These are phyloP conservation scores for Russula griseocarnosa DNA, from an alignment of 768 basidiomycete genomes.

Conservation along the genomic window DNA sequence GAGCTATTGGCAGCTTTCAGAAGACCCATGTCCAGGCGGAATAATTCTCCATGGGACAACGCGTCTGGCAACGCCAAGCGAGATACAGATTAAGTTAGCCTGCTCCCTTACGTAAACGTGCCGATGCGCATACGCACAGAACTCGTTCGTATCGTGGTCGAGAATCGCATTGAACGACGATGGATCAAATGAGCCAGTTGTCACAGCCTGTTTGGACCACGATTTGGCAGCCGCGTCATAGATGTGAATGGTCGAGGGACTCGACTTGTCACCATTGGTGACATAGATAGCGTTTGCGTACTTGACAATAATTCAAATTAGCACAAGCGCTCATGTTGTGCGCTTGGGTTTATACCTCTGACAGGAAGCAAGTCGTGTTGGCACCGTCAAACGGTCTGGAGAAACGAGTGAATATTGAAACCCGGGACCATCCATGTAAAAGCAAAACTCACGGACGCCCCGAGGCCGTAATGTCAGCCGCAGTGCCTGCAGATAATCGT, in stretches of 20 bases:
- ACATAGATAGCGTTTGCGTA: slow-evolving; percentile 86
- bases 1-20: slow-evolving; percentile 58
- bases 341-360: slow-evolving; percentile 44
- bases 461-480: slow-evolving; percentile 64
- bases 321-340: not conserved
- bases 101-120: not conserved
- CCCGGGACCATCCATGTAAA: not conserved
- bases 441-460: slow-evolving; percentile 66
- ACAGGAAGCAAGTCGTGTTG: slow-evolving; percentile 68
- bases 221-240: slow-evolving; percentile 68
- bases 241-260: slow-evolving; percentile 69
- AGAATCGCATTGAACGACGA: slow-evolving; percentile 66
- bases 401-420: not conserved
- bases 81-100: not conserved
- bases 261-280: slow-evolving; percentile 68
- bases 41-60: slow-evolving; percentile 60
- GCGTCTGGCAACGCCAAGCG: slow-evolving; percentile 48
- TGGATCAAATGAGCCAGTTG: slow-evolving; percentile 55
- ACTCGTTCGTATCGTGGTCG: slow-evolving; percentile 92
- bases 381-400: slow-evolving; percentile 59
- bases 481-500: slow-evolving; percentile 38
- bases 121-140: slow-evolving; percentile 58
- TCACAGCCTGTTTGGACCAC: slow-evolving; percentile 73
- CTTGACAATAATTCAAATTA: slow-evolving; percentile 35
- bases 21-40: slow-evolving; percentile 62